Conservation (phyloP, 1,139 yeast genomes). For the Meyerozyma sp. region DNA sequence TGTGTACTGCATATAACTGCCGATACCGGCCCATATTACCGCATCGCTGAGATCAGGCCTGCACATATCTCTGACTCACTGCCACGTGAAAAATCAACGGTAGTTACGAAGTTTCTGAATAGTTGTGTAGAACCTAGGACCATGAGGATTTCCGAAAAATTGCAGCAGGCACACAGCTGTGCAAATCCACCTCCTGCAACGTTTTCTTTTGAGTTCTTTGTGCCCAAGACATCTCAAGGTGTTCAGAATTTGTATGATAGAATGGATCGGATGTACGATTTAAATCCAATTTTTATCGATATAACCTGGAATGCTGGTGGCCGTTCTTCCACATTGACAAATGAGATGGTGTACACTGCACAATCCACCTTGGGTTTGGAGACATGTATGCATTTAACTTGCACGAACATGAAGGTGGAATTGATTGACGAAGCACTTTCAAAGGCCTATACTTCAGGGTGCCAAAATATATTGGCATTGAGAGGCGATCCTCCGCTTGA, state of each 20-base stretch:
- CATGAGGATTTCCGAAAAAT: constrained; percentile 54
- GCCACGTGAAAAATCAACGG: background rate
- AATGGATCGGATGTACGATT: constrained; percentile 95
- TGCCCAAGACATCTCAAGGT: constrained; percentile 97
- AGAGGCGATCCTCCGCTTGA: constrained; percentile 78
- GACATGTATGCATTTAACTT: constrained; percentile 97
- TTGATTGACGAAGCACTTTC: constrained; percentile 81
- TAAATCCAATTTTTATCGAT: constrained; percentile 88
- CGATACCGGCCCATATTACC: background rate
- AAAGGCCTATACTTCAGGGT: constrained; percentile 85
- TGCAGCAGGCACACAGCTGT: constrained; percentile 40
- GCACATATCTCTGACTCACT: background rate
- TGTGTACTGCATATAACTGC: background rate
- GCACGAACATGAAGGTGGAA: constrained; percentile 87
- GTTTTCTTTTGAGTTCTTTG: constrained; percentile 93
- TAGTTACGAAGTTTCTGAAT: background rate
- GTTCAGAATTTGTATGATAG: constrained; percentile 93
- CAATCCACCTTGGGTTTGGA: constrained; percentile 92
- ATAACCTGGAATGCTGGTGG: constrained; percentile 99
- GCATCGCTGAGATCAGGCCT: background rate
- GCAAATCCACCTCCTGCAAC: constrained; percentile 55
- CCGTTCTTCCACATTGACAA: constrained; percentile 68
- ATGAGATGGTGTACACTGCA: constrained; percentile 87
- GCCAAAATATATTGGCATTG: constrained; percentile 84
- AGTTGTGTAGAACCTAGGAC: constrained; percentile 7